Percentiles rank a stretch among this genome's conserved stretches.
These are phyloP conservation scores for Rosa hybrid DNA, from an alignment of 331 rosid species.

Conservation along the genomic window DNA sequence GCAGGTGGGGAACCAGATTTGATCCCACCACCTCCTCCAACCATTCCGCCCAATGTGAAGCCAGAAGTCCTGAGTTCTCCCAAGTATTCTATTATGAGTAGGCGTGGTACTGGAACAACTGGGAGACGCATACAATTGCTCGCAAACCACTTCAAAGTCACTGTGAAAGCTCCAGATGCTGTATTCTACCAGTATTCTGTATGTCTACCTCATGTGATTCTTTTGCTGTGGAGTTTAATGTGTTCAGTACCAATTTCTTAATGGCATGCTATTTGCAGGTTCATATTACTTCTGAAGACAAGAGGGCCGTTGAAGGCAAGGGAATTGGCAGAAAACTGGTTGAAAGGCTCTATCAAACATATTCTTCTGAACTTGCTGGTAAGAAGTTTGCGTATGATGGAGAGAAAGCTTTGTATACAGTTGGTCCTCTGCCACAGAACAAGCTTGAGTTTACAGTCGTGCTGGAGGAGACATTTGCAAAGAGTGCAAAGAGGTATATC, in stretches of 20 bases:
- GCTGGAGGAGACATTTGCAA: conserved; percentile 60
- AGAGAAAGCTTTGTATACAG: conserved; percentile 64
- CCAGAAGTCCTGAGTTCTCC: conserved; percentile 31
- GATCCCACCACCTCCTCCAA: conserved; percentile 38
- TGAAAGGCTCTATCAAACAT: conserved; percentile 65
- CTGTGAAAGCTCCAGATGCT: conserved; percentile 55
- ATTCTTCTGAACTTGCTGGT: conserved; percentile 63
- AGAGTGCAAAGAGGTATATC: conserved; percentile 33
- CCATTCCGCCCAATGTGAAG: conserved; percentile 27
- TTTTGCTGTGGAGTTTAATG: conserved; percentile 16
- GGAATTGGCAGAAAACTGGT: conserved; percentile 71
- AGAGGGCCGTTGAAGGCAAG: conserved; percentile 59
- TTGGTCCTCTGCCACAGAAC: conserved; percentile 65
- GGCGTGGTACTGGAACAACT: conserved; percentile 58
- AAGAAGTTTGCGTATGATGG: conserved; percentile 79
- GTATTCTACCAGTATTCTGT: conserved; percentile 84
- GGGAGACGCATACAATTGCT: conserved; percentile 57
- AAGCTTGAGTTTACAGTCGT: conserved; percentile 62
- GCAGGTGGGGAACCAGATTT: conserved; percentile 33
- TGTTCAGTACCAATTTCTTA: conserved; percentile 16
- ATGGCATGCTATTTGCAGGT: conserved; percentile 50
- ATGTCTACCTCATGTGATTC: conserved; percentile 30
- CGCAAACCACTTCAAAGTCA: conserved; percentile 70
- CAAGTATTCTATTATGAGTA: conserved; percentile 50
- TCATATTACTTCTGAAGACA: conserved; percentile 61